Evolutionary conservation across 1,139 yeast genomes (phyloP).

Genomic region (Hemisphaericaspora xylanilytica): DNA sequence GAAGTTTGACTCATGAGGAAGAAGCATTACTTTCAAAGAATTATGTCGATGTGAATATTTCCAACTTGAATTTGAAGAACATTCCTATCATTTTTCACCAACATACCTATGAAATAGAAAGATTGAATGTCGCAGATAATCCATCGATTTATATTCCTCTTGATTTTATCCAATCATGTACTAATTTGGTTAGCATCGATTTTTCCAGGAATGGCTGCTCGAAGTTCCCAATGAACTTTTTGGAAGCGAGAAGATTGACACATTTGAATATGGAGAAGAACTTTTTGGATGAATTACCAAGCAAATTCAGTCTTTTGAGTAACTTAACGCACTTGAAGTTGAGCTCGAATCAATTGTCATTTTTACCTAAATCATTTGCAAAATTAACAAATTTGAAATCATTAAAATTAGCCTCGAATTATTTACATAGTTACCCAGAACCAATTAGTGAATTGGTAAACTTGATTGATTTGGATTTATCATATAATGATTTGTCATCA

Average conservation of each 20-base stretch:
- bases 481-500: conserved; percentile 67
- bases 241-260: conserved; percentile 67
- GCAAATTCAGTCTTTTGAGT: conserved; percentile 50
- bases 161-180: conserved; percentile 83
- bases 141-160: conserved; percentile 82
- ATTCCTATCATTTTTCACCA: conserved; percentile 82
- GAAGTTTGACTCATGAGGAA: conserved; percentile 66
- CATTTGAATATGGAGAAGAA: conserved; percentile 77
- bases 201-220: conserved; percentile 75
- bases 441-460: conserved; percentile 61
- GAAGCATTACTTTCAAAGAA: conserved; percentile 63
- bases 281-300: conserved; percentile 63
- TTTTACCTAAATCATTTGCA: conserved; percentile 63
- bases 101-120: conserved; percentile 77
- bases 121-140: conserved; percentile 81
- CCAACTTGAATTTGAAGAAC: conserved; percentile 73
- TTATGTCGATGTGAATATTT: conserved; percentile 72
- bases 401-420: conserved; percentile 79
- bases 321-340: conserved; percentile 58
- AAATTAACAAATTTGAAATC: conserved; percentile 54
- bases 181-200: conserved; percentile 62
- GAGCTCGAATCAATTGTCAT: conserved; percentile 69
- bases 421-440: conserved; percentile 66
- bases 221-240: conserved; percentile 68
- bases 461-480: conserved; percentile 69